Evolutionary conservation across 106 monocot genomes (phyloP).

Genomic region (Dendrobium officinale): DNA sequence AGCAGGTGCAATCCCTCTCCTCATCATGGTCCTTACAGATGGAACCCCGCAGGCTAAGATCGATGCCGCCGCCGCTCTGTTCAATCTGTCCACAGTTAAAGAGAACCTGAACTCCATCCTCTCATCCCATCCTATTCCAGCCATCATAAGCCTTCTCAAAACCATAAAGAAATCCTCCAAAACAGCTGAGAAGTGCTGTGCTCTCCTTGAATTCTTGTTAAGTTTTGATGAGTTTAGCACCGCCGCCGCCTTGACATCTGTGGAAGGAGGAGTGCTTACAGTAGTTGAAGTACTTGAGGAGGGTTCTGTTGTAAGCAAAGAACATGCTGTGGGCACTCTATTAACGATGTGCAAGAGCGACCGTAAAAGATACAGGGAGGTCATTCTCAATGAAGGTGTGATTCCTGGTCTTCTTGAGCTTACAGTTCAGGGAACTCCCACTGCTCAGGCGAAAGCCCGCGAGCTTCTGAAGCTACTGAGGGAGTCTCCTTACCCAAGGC

Average conservation of each 20-base stretch:
- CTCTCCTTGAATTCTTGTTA: slow-evolving; percentile 59
- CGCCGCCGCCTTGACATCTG: slow-evolving; percentile 34
- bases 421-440: slow-evolving; percentile 53
- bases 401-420: slow-evolving; percentile 76
- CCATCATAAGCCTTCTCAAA: slow-evolving; percentile 44
- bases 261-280: slow-evolving; percentile 66
- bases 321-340: slow-evolving; percentile 43
- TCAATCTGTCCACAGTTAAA: slow-evolving; percentile 61
- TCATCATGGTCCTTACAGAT: slow-evolving; percentile 37
- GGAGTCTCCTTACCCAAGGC: slow-evolving; percentile 21
- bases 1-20: slow-evolving; percentile 40
- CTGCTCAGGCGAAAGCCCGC: slow-evolving; percentile 34
- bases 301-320: slow-evolving; percentile 29
- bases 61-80: slow-evolving; percentile 67
- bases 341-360: slow-evolving; percentile 50
- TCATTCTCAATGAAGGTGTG: slow-evolving; percentile 61
- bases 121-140: slow-evolving; percentile 39
- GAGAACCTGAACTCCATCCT: slow-evolving; percentile 40
- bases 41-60: slow-evolving; percentile 62
- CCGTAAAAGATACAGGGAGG: slow-evolving; percentile 33
- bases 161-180: slow-evolving; percentile 54
- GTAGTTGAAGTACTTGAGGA: slow-evolving; percentile 84
- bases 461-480: slow-evolving; percentile 39
- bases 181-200: slow-evolving; percentile 65
- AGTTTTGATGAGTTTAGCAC: slow-evolving; percentile 32